Evolutionary conservation across 1,284 basidiomycete species (phyloP), one percentile per base, ranked within the genome.

Genomic region (Lignosus rhinocerotis): DNA sequence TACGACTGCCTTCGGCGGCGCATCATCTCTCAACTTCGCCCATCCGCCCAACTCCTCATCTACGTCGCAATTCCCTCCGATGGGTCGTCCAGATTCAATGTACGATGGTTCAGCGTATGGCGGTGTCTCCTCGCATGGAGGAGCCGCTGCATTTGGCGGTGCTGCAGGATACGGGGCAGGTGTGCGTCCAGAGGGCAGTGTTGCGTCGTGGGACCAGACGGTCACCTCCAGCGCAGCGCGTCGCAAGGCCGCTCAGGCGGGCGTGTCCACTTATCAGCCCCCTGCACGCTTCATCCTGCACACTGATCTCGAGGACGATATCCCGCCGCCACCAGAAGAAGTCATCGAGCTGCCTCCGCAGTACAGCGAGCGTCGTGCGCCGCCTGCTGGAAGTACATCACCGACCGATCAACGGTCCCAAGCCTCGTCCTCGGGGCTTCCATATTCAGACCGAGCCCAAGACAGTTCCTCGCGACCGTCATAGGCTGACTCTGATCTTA

Each of bases 331-430:
- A 16, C 52, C 56, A 2, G 76, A 76, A 38, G 75, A 82, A 17
- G 73, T 90, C 21, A 78, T 92, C 16, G 90, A 92, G 70, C 77
- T 91, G 6, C 90, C 90, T 16, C 90, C 90, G 17, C 84, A 85
- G 71, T 92, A 92, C 67, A 79, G 79, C 47, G 86, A 82, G 64
- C 75, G 79, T 52, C 78, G 78, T 34, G 66, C 67, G 44, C 25
- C 25, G 25, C 72, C 74, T 0, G 33, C 38, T 31, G 57, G 52
- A 10, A 42, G 62, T 30, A 51, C 49, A 44, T 38, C 45, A 46
- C 33, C 19, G 12, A n/a, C 31, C 16, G 25, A 52, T 2, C 25
- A 19, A 12, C 10, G 11, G 30, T 25, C 25, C 25, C 42, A 38
- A 4, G 30, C 25, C 31, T 21, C 31, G 14, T 17, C 43, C 31